Percentiles rank a stretch among this genome's conserved stretches.
phyloP scores from a whole-genome alignment of 2,329 filamentous ascomycete genomes.

The Paracoccidioides lutzii region DNA sequence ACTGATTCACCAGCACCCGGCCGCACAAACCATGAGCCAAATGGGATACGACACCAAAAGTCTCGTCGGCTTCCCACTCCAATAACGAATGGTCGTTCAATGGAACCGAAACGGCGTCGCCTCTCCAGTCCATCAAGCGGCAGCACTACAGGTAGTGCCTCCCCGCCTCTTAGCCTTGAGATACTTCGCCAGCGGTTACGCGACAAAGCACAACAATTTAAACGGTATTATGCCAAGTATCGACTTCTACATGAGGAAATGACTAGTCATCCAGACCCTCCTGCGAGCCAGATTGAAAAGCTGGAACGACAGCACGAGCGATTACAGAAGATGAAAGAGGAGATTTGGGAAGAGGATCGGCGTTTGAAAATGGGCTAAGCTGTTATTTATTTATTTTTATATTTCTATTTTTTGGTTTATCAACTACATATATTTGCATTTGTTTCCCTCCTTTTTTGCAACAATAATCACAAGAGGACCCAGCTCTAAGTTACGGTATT shows the following conservation, averaged over 20 bases:
- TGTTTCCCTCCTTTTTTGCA: not conserved
- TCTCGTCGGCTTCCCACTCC: slow-evolving; percentile 13
- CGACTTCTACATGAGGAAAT: slow-evolving; percentile 41
- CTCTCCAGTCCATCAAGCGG: slow-evolving; percentile 28
- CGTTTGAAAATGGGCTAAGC: slow-evolving; percentile 18
- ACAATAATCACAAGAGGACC: not conserved
- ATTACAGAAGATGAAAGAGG: slow-evolving; percentile 44
- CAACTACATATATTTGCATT: not conserved
- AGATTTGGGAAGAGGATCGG: slow-evolving; percentile 39
- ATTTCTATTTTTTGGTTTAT: not conserved
- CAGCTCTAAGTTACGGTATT: not conserved
- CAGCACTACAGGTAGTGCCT: slow-evolving; percentile 29
- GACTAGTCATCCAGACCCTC: slow-evolving; percentile 27
- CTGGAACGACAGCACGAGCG: slow-evolving; percentile 42
- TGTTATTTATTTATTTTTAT: not conserved
- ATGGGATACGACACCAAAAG: slow-evolving; percentile 3
- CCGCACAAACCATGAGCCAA: not conserved
- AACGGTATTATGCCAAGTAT: slow-evolving; percentile 46
- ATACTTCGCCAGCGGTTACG: slow-evolving; percentile 26
- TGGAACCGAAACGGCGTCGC: slow-evolving; percentile 31
- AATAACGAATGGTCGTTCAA: slow-evolving; percentile 21
- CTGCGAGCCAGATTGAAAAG: slow-evolving; percentile 39
- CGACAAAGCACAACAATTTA: slow-evolving; percentile 38
- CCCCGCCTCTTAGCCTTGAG: slow-evolving; percentile 26
- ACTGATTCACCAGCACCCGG: slow-evolving; percentile 13